Evolutionary conservation across 1,139 yeast genomes (phyloP).

Genomic region (Maudiozyma humilis): DNA sequence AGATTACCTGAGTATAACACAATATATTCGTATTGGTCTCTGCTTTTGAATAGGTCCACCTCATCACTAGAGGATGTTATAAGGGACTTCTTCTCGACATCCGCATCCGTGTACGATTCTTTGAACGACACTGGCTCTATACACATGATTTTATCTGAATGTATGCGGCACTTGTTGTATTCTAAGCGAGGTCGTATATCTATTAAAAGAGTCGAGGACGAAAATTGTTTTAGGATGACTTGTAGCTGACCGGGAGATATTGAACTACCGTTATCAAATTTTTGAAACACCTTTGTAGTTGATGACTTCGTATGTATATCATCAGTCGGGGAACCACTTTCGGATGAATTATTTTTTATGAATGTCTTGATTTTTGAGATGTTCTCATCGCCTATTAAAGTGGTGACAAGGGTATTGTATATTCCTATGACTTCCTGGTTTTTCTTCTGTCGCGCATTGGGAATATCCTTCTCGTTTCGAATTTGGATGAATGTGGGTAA

Average conservation of each 20-base stretch:
- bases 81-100: slow-evolving; percentile 50
- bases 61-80: slow-evolving; percentile 48
- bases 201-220: slow-evolving; percentile 39
- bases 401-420: slow-evolving; percentile 27
- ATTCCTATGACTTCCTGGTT: slow-evolving; percentile 25
- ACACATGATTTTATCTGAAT: slow-evolving; percentile 47
- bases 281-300: not conserved
- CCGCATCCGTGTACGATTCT: slow-evolving; percentile 44
- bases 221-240: slow-evolving; percentile 12
- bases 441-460: slow-evolving; percentile 10
- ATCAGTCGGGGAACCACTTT: not conserved
- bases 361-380: slow-evolving; percentile 22
- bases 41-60: slow-evolving; percentile 40
- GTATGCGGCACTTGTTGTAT: slow-evolving; percentile 54
- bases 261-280: slow-evolving; percentile 13
- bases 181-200: slow-evolving; percentile 59
- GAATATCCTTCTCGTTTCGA: slow-evolving; percentile 9
- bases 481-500: slow-evolving; percentile 21
- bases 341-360: slow-evolving; percentile 16
- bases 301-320: too few relatives aligned
- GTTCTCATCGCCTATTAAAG: slow-evolving; percentile 23
- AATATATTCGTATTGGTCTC: slow-evolving; percentile 51
- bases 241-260: slow-evolving; percentile 15
- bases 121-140: slow-evolving; percentile 59
- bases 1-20: slow-evolving; percentile 50